Evolutionary conservation across 2,329 filamentous ascomycete species (phyloP).

Genomic region (Fusarium neocosmosporiellum): DNA sequence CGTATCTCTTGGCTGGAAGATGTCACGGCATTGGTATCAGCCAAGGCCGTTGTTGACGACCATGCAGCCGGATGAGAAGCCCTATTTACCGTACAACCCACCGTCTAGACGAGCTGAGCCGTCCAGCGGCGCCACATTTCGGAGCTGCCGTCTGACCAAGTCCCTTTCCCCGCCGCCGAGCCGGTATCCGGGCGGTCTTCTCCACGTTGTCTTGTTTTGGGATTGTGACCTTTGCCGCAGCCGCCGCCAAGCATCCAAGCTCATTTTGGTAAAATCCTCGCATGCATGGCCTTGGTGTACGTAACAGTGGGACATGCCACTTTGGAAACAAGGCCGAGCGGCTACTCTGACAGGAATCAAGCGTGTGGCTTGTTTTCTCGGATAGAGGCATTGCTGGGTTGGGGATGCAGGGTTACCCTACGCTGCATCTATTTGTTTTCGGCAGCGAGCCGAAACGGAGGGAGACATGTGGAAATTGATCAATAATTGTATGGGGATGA

Average conservation of each 20-base stretch:
- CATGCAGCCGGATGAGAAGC: not conserved
- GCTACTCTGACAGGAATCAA: not conserved
- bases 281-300: not conserved
- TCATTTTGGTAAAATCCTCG: not conserved
- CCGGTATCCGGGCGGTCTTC: conserved; percentile 16
- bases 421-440: not conserved
- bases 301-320: not conserved
- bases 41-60: not conserved
- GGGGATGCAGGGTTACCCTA: conserved; percentile 1
- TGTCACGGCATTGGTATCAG: not conserved
- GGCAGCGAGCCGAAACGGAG: not conserved
- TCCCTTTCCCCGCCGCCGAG: conserved; percentile 22
- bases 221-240: not conserved
- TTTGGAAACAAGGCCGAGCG: not conserved
- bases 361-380: not conserved
- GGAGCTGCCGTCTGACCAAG: conserved; percentile 24
- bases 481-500: not conserved
- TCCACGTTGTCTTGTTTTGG: not conserved
- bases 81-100: not conserved
- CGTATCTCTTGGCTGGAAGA: not conserved
- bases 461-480: not conserved
- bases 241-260: conserved; percentile 20
- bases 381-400: not conserved
- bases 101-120: not conserved
- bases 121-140: conserved; percentile 16